Evolutionary conservation across 2,329 filamentous ascomycete genomes (phyloP).

Genomic region (Thielaviopsis punctulata): DNA sequence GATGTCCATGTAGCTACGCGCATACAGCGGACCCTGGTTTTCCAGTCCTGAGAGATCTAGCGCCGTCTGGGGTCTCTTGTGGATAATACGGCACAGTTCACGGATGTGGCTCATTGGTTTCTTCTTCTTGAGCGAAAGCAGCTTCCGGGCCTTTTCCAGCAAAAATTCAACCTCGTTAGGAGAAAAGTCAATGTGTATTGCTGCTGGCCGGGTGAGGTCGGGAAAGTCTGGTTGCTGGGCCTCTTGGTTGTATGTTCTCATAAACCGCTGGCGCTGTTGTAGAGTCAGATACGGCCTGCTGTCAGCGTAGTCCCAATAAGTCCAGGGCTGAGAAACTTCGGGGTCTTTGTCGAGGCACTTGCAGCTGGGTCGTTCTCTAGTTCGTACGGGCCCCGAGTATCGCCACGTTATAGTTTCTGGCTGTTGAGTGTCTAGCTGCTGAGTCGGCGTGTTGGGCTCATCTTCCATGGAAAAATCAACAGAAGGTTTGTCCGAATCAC

Average conservation of each 20-base stretch:
- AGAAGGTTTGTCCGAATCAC: too few species aligned
- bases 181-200: constrained; percentile 29
- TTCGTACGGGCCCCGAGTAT: not conserved
- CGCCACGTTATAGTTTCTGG: not conserved
- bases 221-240: not conserved
- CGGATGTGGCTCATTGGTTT: constrained; percentile 5
- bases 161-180: constrained; percentile 20
- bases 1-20: constrained; percentile 20
- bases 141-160: constrained; percentile 9
- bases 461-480: too few species aligned
- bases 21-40: constrained; percentile 13
- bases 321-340: not conserved
- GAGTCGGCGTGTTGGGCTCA: too few species aligned
- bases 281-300: not conserved
- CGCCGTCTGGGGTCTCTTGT: constrained; percentile 5
- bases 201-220: not conserved
- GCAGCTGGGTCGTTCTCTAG: not conserved
- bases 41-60: constrained; percentile 10
- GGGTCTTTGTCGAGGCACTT: not conserved
- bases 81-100: constrained; percentile 14
- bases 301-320: not conserved
- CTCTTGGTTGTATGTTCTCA: not conserved
- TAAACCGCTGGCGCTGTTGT: not conserved
- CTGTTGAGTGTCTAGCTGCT: not conserved
- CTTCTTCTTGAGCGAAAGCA: constrained; percentile 4